These are phyloP conservation scores for Magnolia officinalis DNA, from an alignment of 164 flowering plant genomes.

Conservation along the genomic window DNA sequence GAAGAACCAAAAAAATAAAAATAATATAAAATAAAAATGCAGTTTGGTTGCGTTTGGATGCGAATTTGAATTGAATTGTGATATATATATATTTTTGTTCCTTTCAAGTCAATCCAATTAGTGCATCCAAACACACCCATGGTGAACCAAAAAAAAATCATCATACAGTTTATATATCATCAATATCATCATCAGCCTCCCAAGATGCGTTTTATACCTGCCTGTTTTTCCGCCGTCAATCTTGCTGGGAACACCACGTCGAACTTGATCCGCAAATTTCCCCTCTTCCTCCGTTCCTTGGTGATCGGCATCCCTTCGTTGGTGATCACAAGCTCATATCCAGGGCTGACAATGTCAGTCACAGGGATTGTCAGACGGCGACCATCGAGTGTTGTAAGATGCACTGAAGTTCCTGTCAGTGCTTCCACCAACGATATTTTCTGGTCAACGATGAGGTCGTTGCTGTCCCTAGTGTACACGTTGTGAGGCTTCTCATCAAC, in stretches of 20 bases:
- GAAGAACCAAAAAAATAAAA: too few species aligned
- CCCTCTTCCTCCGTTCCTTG: slow-evolving; percentile 45
- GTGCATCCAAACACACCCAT: too few species aligned
- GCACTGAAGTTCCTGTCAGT: slow-evolving; percentile 49
- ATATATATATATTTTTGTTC: too few species aligned
- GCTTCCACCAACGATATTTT: slow-evolving; percentile 52
- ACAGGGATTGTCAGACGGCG: slow-evolving; percentile 44
- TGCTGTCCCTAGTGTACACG: slow-evolving; percentile 60
- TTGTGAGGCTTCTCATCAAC: slow-evolving; percentile 67
- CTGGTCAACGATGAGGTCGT: slow-evolving; percentile 47
- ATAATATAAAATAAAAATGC: too few species aligned
- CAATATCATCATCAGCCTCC: slow-evolving; percentile 16
- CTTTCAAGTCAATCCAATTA: too few species aligned
- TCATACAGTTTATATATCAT: slow-evolving; percentile 17
- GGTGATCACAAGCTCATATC: slow-evolving; percentile 49
- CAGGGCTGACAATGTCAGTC: slow-evolving; percentile 51
- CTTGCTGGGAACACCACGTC: slow-evolving; percentile 38
- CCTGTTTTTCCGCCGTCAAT: slow-evolving; percentile 32
- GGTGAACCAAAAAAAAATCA: too few species aligned
- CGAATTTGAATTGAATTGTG: too few species aligned
- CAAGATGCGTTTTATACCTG: slow-evolving; percentile 28
- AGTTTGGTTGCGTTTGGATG: too few species aligned
- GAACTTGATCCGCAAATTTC: slow-evolving; percentile 39
- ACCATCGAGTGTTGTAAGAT: slow-evolving; percentile 54
- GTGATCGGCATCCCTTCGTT: slow-evolving; percentile 60